A percentile compares a stretch with the other conserved stretches of the same genome.
These are phyloP conservation scores for Yamadazyma ubonensis DNA, from an alignment of 805 yeast genomes.

Conservation along the genomic window DNA sequence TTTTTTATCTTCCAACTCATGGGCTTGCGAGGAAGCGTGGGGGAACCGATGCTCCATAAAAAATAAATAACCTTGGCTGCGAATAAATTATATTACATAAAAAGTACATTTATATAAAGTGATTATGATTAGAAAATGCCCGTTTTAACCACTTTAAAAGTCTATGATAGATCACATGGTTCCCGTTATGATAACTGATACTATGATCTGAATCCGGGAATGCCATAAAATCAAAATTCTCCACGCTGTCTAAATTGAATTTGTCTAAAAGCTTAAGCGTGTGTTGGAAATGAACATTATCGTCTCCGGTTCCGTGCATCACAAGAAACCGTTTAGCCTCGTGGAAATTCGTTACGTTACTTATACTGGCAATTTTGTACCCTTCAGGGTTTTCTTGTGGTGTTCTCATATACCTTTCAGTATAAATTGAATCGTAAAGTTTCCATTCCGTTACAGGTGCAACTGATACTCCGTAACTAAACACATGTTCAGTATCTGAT, in stretches of 20 bases:
- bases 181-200: conserved; percentile 78
- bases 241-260: conserved; percentile 51
- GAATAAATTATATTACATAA: not conserved
- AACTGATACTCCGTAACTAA: conserved; percentile 89
- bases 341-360: conserved; percentile 55
- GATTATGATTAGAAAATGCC: conserved; percentile 41
- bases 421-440: conserved; percentile 87
- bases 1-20: conserved; percentile 7
- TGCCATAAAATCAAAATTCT: conserved; percentile 79
- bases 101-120: not conserved
- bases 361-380: conserved; percentile 57
- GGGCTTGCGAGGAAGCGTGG: conserved; percentile 4
- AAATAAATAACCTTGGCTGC: too few relatives aligned
- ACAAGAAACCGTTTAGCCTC: conserved; percentile 65
- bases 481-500: conserved; percentile 67
- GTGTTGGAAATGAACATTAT: conserved; percentile 94
- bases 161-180: conserved; percentile 67
- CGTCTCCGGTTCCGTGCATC: conserved; percentile 98
- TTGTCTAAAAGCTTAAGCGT: conserved; percentile 73
- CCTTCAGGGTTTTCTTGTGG: conserved; percentile 69
- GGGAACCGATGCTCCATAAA: not conserved
- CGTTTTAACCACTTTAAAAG: conserved; percentile 64
- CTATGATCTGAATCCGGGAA: conserved; percentile 94
- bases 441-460: conserved; percentile 98
- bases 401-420: conserved; percentile 90